Evolutionary conservation across 768 basidiomycete species (phyloP).

Genomic region (Lactarius vividus): DNA sequence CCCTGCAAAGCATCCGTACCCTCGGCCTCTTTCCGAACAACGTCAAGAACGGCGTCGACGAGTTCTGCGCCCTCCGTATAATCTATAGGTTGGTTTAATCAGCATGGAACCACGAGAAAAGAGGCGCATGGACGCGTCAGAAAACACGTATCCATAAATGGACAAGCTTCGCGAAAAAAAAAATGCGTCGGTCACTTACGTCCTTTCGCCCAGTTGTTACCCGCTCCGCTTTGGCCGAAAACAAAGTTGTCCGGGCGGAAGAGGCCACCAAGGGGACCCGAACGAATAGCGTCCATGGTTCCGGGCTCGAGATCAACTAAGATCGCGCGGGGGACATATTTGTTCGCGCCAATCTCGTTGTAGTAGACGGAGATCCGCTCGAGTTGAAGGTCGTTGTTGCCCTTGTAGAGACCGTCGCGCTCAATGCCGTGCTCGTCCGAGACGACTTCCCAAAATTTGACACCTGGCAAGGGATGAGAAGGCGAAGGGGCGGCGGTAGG

Average conservation of each 20-base stretch:
- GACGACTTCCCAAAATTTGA: constrained; percentile 97
- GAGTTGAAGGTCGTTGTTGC: constrained; percentile 91
- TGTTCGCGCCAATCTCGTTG: constrained; percentile 92
- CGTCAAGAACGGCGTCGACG: constrained; percentile 96
- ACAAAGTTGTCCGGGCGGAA: constrained; percentile 99
- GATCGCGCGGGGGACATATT: constrained; percentile 98
- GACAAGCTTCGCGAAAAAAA: neutral
- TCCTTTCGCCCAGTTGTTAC: constrained; percentile 99
- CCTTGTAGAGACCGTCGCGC: constrained; percentile 90
- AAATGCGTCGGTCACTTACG: constrained; percentile 59
- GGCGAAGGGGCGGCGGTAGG: constrained; percentile 8
- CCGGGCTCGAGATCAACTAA: constrained; percentile 98
- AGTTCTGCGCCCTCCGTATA: constrained; percentile 98
- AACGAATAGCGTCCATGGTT: constrained; percentile 90
- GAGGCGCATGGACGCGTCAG: constrained; percentile 24
- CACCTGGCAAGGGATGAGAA: constrained; percentile 49
- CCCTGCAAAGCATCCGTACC: constrained; percentile 96
- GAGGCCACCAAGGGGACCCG: constrained; percentile 83
- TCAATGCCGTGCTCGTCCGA: constrained; percentile 98
- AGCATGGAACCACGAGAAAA: constrained; percentile 27
- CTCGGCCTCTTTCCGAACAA: constrained; percentile 98
- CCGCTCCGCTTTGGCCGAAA: constrained; percentile 96
- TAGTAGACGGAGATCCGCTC: constrained; percentile 98
- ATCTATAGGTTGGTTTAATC: constrained; percentile 42
- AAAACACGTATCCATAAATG: constrained; percentile 9